Percentiles rank a stretch among this genome's conserved stretches.
Evolutionary conservation across 352 stramenopile species (phyloP).

Genomic region (Phytopythium montanum): DNA sequence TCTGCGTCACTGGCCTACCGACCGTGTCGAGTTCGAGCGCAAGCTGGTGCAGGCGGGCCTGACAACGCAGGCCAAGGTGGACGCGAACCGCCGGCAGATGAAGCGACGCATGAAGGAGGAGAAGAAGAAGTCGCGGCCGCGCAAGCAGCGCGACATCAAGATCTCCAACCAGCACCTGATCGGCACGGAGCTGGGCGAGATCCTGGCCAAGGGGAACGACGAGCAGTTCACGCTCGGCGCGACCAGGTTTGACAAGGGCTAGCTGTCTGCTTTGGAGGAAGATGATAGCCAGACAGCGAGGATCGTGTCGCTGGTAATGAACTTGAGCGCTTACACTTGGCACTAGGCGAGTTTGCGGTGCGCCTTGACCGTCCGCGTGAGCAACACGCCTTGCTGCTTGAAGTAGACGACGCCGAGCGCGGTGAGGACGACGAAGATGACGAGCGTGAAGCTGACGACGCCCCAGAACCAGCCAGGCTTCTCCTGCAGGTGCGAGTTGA

Average conservation of each 20-base stretch:
- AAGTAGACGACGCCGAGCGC: slow-evolving; percentile 52
- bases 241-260: slow-evolving; percentile 78
- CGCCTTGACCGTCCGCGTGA: not conserved
- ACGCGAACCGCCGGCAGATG: slow-evolving; percentile 69
- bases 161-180: slow-evolving; percentile 88
- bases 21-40: slow-evolving; percentile 72
- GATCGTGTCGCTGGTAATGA: not conserved
- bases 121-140: slow-evolving; percentile 76
- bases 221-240: slow-evolving; percentile 82
- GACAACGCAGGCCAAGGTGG: slow-evolving; percentile 81
- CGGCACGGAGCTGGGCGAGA: slow-evolving; percentile 80
- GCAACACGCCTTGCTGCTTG: slow-evolving; percentile 50
- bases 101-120: slow-evolving; percentile 81
- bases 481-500: slow-evolving; percentile 44
- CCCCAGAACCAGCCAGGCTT: slow-evolving; percentile 53
- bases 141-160: slow-evolving; percentile 87
- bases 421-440: slow-evolving; percentile 43
- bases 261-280: slow-evolving; percentile 6
- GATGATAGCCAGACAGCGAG: not conserved
- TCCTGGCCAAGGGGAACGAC: slow-evolving; percentile 71
- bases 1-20: slow-evolving; percentile 60
- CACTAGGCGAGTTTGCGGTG: not conserved
- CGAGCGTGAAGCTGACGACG: slow-evolving; percentile 38
- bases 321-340: not conserved
- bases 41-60: slow-evolving; percentile 79